Base-by-base conservation (phyloP, 1,139 yeast species). In the Blastobotrys proliferans region DNA sequence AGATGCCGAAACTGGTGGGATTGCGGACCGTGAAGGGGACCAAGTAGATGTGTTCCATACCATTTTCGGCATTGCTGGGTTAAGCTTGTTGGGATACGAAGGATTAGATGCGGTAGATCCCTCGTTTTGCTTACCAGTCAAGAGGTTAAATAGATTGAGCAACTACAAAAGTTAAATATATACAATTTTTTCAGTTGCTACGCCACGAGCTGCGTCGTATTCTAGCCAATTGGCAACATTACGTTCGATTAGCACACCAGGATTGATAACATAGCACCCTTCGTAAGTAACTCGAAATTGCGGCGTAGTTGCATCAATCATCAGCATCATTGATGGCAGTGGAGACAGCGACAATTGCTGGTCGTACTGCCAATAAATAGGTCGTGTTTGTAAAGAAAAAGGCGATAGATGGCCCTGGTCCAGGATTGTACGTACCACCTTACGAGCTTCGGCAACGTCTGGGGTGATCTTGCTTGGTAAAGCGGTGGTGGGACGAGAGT, bases 41-140 rank as follows among this genome's bases (percentile, higher is more conserved):
- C 88, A 83, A 63, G 88, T 83, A 1, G 99, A 92, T 60, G 92
- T 94, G 0, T 92, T 79, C 60, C 99, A 92, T 59, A 92, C 98
- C 0, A 73, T 84, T 32, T 92, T 92, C 66, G 96, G 96, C 0
- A 68, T 92, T 22, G 81, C 95, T 0, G 98, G 96, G 0, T 69
- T 94, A 43, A 81, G 94, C 55, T 50, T 92, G 45, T 70, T 90
- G 62, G 83, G 83, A 5, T 74, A 66, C 46, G 77, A 75, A 35
- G 67, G 64, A 31, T 67, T 92, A 30, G 71, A 66, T 13, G 70
- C 71, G 4, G 76, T 94, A 20, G 94, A 88, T 61, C 97, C 99
- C 0, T 73, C 81, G 1, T 90, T 85, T 62, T 92, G 97, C 58
- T 74, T 92, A 73, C 95, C 97, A 1, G 57, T 51, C 8, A 58